Conservation (phyloP, 331 rosid species). For the Telfairia occidentalis region DNA sequence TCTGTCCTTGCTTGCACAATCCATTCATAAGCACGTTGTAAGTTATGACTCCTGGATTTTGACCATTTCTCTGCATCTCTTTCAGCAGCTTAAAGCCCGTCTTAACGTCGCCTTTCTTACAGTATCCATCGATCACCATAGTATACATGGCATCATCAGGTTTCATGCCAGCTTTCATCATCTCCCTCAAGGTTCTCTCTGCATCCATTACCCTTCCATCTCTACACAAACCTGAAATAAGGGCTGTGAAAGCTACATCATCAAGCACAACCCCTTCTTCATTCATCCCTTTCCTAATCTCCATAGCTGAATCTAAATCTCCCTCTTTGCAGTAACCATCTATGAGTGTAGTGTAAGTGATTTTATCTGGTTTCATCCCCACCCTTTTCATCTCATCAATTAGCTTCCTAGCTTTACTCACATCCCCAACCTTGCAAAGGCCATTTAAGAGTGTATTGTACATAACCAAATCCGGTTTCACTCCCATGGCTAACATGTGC, state of each 20-base stretch:
- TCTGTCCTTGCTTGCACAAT: conserved; percentile 83
- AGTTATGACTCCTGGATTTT: conserved; percentile 53
- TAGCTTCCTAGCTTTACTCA: conserved; percentile 50
- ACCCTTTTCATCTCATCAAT: conserved; percentile 40
- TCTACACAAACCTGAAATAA: conserved; percentile 64
- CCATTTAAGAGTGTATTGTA: conserved; percentile 69
- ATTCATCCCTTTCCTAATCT: conserved; percentile 44
- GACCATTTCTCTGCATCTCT: conserved; percentile 63
- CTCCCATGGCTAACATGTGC: conserved; percentile 44
- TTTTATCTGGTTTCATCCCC: conserved; percentile 59
- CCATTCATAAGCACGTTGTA: conserved; percentile 85
- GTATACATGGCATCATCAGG: conserved; percentile 72
- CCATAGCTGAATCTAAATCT: conserved; percentile 51
- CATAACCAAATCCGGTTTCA: conserved; percentile 63
- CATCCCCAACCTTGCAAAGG: conserved; percentile 66
- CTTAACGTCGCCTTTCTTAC: conserved; percentile 63
- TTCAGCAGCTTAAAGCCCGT: conserved; percentile 60
- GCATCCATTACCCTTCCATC: conserved; percentile 57
- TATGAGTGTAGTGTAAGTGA: conserved; percentile 67
- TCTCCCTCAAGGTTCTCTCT: conserved; percentile 51
- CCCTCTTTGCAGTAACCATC: conserved; percentile 89
- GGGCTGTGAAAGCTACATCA: conserved; percentile 62
- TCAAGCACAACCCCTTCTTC: conserved; percentile 51
- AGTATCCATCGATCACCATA: conserved; percentile 67
- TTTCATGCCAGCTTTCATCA: conserved; percentile 53